phyloP scores from a whole-genome alignment of 1,284 basidiomycete genomes.

The Pterulicium gracile region DNA sequence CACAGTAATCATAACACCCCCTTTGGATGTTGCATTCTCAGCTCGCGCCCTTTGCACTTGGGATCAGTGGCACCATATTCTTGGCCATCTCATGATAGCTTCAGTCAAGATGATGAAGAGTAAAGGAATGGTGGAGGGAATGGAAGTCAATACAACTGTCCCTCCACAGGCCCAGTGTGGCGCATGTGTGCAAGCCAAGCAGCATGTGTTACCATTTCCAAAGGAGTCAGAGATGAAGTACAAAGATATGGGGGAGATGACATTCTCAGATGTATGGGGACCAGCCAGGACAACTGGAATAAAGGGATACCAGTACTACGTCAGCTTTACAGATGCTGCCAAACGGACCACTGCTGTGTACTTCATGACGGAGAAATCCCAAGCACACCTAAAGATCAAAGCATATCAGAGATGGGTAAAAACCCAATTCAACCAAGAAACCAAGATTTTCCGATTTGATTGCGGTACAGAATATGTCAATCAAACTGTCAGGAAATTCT shows the following conservation, averaged over 20 bases:
- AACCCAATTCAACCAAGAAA: conserved; percentile 8
- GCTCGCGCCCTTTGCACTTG: conserved; percentile 11
- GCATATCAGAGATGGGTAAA: conserved; percentile 15
- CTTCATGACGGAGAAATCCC: conserved; percentile 16
- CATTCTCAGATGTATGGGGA: conserved; percentile 15
- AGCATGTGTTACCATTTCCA: conserved; percentile 15
- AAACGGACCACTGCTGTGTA: conserved; percentile 9
- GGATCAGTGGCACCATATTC: conserved; percentile 22
- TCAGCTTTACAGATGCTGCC: conserved; percentile 17
- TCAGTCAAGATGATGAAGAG: conserved; percentile 14
- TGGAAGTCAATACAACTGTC: conserved; percentile 14
- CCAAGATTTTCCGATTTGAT: conserved; percentile 12
- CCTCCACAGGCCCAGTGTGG: conserved; percentile 13
- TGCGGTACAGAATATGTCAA: conserved; percentile 14
- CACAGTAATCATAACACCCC: conserved; percentile 4
- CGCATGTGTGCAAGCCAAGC: conserved; percentile 22
- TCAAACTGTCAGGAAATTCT: conserved; percentile 7
- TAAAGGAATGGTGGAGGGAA: conserved; percentile 17
- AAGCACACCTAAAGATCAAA: conserved; percentile 13
- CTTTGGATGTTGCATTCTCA: conserved; percentile 8
- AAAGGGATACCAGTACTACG: conserved; percentile 13
- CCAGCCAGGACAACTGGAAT: conserved; percentile 12
- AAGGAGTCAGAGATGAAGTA: conserved; percentile 11
- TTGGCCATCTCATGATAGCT: conserved; percentile 20
- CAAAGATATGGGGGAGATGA: conserved; percentile 15